Evolutionary conservation across 2,329 filamentous ascomycete species (phyloP), one percentile per base, ranked within the genome.

Genomic region (Monosporascus sp.): DNA sequence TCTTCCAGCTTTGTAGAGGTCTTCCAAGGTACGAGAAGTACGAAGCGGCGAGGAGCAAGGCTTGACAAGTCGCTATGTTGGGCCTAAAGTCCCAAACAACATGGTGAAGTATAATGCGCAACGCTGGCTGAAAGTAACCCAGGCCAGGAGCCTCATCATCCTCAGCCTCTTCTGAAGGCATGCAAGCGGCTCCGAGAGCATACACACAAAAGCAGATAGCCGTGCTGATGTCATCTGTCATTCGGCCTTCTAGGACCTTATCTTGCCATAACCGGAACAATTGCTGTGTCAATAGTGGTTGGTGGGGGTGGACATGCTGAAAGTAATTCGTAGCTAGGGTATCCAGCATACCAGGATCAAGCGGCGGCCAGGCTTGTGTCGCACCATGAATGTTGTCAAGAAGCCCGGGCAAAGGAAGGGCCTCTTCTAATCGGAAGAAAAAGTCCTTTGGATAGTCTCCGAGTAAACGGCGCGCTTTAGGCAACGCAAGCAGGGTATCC

Each of bases 171-270:
- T 44, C 53, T 9, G 56, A 51, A 9, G 58, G 50, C 18, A 55
- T 59, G 6, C 60, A 60, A 14, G 70, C 49, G 20, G 60, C 58
- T 2, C 70, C 70, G n/a, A 72, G 54, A 24, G 69, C 67, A 50
- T 70, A 72, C 1, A 71, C 66, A 37, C 63, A 67, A 14, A 71
- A 62, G 50, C 70, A 72, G 37, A 72, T 67, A 4, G 70, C 62
- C 4, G 64, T 68, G 31, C 63, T 64, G 18, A 67, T 59, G 17
- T 63, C 59, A 45, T 65, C 60, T 17, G 59, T 44, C 20, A 63
- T 52, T 47, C 60, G 65, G 17, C 57, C 52, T 15, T 65, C 60
- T 24, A 65, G 47, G 37, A 70, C 53, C 15, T 54, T 56, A 3
- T 51, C 57, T 36, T 67, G 63, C 66, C 69, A 68, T 2, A 51